Conservation (phyloP, 176 grass and related monocot species). For the Oryza meyeriana region DNA sequence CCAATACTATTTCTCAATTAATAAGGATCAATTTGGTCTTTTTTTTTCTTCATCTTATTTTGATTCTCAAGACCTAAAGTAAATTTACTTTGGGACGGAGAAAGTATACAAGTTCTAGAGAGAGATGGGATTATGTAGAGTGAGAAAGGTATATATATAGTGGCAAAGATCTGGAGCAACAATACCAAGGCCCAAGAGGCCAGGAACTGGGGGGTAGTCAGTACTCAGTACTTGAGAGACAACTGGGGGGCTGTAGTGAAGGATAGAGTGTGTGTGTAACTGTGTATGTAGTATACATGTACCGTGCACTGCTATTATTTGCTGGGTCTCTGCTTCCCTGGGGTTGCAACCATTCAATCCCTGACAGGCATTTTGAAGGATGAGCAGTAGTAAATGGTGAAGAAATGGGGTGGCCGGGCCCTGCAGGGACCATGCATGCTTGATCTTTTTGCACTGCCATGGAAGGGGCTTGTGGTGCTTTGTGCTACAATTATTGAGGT, state of each 20-base stretch:
- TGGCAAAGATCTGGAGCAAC: constrained; percentile 39
- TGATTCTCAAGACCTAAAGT: too few species aligned
- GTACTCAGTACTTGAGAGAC: constrained; percentile 20
- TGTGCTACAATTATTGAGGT: constrained; percentile 53
- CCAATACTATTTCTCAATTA: too few species aligned
- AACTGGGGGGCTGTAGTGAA: constrained; percentile 14
- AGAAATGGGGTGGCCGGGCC: neutral
- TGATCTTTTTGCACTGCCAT: constrained; percentile 36
- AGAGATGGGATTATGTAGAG: too few species aligned
- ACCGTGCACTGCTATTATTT: neutral
- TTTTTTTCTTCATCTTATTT: too few species aligned
- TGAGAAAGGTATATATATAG: too few species aligned
- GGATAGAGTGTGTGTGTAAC: neutral
- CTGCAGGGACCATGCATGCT: constrained; percentile 22
- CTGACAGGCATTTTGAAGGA: constrained; percentile 42
- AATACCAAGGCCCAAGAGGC: constrained; percentile 18
- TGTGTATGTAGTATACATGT: neutral
- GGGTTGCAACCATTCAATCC: constrained; percentile 46
- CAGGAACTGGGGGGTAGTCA: constrained; percentile 24
- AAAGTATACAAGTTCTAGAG: too few species aligned
- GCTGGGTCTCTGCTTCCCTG: constrained; percentile 20
- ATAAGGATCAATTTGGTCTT: too few species aligned
- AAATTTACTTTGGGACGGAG: too few species aligned
- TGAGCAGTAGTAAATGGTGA: constrained; percentile 19
- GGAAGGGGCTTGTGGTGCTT: neutral